Conservation (phyloP, 352 stramenopile species). For the Lagenidium giganteum region DNA sequence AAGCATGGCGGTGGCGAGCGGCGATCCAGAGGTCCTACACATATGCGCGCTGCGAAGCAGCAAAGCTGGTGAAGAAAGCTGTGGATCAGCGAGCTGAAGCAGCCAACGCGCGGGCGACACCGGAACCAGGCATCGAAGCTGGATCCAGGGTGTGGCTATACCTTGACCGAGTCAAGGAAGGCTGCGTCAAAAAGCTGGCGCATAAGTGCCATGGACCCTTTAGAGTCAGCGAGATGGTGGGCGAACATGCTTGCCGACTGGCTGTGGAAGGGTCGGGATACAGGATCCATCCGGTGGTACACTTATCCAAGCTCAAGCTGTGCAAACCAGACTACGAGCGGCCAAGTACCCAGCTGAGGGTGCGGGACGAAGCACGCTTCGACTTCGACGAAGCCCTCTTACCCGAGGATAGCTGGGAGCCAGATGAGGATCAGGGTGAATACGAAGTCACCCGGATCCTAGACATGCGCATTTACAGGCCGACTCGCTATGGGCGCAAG, state of each 20-base stretch:
- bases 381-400: constrained; percentile 1
- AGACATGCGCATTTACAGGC: not conserved
- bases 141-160: constrained; percentile 1
- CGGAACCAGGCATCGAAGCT: not conserved
- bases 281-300: not conserved
- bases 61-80: not conserved
- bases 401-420: not conserved
- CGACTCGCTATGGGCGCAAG: not conserved
- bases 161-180: not conserved
- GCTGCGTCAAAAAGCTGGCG: not conserved
- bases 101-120: not conserved
- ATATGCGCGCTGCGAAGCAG: not conserved
- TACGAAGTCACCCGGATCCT: not conserved
- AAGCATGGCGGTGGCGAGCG: not conserved
- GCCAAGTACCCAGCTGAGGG: not conserved
- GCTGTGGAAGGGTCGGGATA: not conserved
- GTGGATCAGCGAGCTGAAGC: not conserved
- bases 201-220: constrained; percentile 2
- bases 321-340: not conserved
- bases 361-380: not conserved
- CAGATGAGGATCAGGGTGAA: not conserved
- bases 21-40: not conserved
- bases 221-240: not conserved
- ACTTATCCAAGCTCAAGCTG: constrained; percentile 1
- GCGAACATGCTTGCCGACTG: constrained; percentile 1